Base-by-base conservation (phyloP, 345 rosid genomes). In the Ricinus communis region DNA sequence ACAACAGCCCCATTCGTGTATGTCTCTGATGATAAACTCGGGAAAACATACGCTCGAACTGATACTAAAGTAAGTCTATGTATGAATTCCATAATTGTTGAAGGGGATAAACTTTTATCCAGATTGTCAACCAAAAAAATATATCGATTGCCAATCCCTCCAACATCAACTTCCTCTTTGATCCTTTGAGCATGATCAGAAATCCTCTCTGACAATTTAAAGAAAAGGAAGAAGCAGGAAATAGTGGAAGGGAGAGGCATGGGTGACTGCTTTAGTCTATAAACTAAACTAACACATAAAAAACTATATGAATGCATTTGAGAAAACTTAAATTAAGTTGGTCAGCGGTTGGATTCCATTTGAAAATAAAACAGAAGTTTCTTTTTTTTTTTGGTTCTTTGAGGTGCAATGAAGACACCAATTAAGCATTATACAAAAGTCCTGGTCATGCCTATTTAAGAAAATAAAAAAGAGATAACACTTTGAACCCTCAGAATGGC, bases 41-140 rank as follows among this genome's bases (percentile, higher is more conserved):
- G 86, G 22, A 72, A 76, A 62, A 82, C 47, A 62, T 41, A 76
- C 7, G 71, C 86, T 65, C 53, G 69, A 5, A 64, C 31, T 9
- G 69, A 19, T 28, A 82, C 51, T 16, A 76, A 76, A 30, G 83
- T 84, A 49, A 78, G 73, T 15, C 43, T 36, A 22, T 54, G 84
- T 60, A 84, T 74, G 69, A 86, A 86, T 21, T 80, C 76, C 12
- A 50, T 61, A 45, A 83, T 73, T 11, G 74, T 47, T 33, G 79
- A 78, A 22, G 90, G 66, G n/a, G 80, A 65, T 21, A 84, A 41
- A 11, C 78, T 71, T 55, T 78, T 86, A 52, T 84, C 87, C 55
- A 86, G 54, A 50, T 86, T 82, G 53, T 80, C 84, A 70, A 86
- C 51, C 50, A 81, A 47, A 12, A 86, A 13, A 1, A 36, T 7